Base-by-base conservation (phyloP, 2,329 filamentous ascomycete species). In the Colletotrichum scovillei region DNA sequence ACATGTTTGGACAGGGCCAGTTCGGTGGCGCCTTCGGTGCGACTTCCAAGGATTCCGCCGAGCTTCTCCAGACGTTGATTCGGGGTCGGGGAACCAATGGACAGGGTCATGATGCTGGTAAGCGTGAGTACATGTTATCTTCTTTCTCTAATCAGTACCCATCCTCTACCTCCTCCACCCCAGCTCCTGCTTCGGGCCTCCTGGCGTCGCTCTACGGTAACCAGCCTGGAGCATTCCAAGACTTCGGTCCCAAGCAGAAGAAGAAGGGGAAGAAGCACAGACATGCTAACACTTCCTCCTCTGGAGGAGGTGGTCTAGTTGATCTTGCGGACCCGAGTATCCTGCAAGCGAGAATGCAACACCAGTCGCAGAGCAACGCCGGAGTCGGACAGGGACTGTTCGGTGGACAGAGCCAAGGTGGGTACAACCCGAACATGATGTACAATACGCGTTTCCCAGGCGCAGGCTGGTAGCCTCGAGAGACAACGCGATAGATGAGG, bases 271-370 rank as follows among this genome's bases (percentile, higher is more conserved):
- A 98, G 92, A 98, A 98, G 95, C 96, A 98, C 91, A 97, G 95
- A 92, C 95, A 98, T 93, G 96, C 95, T 97, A 98, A 98, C 95
- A 98, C 96, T 96, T 98, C 95, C 94, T 98, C 96, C 92, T 97
- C 95, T 92, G 94, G 94, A 89, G 95, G 95, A 92, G 94, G 95
- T 94, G 95, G 94, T 89, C 92, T 98, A 96, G 95, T 97, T 89
- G 95, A 98, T 97, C 95, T 98, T 95, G 95, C 94, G 90, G 95
- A 98, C 95, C 96, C 96, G 90, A 98, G 95, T 91, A 98, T 98
- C 91, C 92, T 98, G 90, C 95, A 98, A 89, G 95, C 95, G 86
- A 94, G 95, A 90, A 93, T 97, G 90, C 95, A 97, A 86, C 94
- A 97, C 88, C 91, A 93, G 87, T 89, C 92, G 80, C 92, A 93